Conservation (phyloP, 306 rosid genomes). For the Rosa persica region DNA sequence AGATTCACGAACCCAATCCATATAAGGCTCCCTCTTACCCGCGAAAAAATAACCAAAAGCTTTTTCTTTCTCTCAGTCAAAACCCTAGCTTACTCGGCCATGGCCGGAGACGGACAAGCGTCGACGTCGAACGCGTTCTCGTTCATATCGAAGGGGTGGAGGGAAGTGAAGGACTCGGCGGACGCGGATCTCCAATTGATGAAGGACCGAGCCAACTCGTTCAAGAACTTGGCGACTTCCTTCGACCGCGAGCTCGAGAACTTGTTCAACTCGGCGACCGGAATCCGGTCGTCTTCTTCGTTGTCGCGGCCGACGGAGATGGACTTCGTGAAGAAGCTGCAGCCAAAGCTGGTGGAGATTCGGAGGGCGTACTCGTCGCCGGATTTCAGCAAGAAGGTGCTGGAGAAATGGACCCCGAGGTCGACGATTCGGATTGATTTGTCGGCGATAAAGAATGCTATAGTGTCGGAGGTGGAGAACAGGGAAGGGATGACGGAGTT, state of each 20-base stretch:
- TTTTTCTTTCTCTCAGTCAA: neutral
- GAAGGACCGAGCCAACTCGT: constrained; percentile 86
- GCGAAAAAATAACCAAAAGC: neutral
- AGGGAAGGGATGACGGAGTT: constrained; percentile 38
- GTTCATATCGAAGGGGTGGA: constrained; percentile 86
- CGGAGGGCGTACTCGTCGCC: constrained; percentile 85
- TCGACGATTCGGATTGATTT: constrained; percentile 76
- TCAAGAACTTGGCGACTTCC: constrained; percentile 81
- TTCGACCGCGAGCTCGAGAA: constrained; percentile 93
- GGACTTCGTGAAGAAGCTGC: constrained; percentile 79
- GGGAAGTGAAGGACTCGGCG: constrained; percentile 90
- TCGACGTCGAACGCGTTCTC: constrained; percentile 67
- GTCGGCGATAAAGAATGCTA: constrained; percentile 77
- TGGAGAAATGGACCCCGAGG: constrained; percentile 89
- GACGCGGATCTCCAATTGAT: constrained; percentile 89
- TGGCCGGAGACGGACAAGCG: constrained; percentile 53
- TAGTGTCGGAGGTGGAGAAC: constrained; percentile 65
- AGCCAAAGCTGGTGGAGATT: constrained; percentile 79
- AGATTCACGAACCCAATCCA: constrained; percentile 7
- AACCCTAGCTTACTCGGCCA: constrained; percentile 29
- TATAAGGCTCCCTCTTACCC: neutral
- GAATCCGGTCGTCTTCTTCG: constrained; percentile 58
- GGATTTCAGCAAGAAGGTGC: constrained; percentile 82
- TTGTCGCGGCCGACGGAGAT: constrained; percentile 61
- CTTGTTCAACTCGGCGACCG: constrained; percentile 63